Conservation (phyloP, 1,139 yeast genomes). For the Lipomyces yarrowii region DNA sequence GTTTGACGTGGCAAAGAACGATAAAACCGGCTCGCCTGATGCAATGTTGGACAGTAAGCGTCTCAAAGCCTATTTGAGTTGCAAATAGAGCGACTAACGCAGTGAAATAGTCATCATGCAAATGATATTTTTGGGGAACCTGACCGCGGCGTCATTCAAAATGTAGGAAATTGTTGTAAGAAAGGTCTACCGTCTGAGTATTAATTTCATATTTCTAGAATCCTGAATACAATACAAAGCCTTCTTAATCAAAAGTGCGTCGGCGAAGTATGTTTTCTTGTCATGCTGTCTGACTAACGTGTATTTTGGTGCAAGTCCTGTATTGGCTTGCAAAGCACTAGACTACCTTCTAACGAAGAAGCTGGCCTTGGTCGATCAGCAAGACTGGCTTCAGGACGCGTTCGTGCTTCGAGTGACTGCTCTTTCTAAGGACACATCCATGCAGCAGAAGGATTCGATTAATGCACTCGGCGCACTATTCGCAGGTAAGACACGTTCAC, state of each 20-base stretch:
- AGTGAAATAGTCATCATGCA: slow-evolving; percentile 19
- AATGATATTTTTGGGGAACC: slow-evolving; percentile 17
- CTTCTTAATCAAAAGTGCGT: slow-evolving; percentile 7
- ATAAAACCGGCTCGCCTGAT: slow-evolving; percentile 13
- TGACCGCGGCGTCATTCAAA: slow-evolving; percentile 9
- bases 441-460: slow-evolving; percentile 3
- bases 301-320: background rate
- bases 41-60: slow-evolving; percentile 15
- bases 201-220: slow-evolving; percentile 1
- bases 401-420: slow-evolving; percentile 24
- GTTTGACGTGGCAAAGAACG: slow-evolving; percentile 14
- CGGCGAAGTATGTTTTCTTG: too few relatives aligned
- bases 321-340: slow-evolving; percentile 11
- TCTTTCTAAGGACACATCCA: slow-evolving; percentile 12
- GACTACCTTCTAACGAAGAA: slow-evolving; percentile 22
- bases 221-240: slow-evolving; percentile 7
- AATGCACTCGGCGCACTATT: slow-evolving; percentile 12
- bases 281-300: background rate
- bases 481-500: slow-evolving; percentile 4
- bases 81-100: background rate
- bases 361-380: slow-evolving; percentile 6
- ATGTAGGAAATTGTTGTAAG: background rate
- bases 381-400: slow-evolving; percentile 24
- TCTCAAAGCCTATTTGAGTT: background rate
- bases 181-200: background rate